Percentiles rank a stretch among this genome's conserved stretches.
Evolutionary conservation across 768 basidiomycete genomes (phyloP).

Genomic region (Polyporus arcularius): DNA sequence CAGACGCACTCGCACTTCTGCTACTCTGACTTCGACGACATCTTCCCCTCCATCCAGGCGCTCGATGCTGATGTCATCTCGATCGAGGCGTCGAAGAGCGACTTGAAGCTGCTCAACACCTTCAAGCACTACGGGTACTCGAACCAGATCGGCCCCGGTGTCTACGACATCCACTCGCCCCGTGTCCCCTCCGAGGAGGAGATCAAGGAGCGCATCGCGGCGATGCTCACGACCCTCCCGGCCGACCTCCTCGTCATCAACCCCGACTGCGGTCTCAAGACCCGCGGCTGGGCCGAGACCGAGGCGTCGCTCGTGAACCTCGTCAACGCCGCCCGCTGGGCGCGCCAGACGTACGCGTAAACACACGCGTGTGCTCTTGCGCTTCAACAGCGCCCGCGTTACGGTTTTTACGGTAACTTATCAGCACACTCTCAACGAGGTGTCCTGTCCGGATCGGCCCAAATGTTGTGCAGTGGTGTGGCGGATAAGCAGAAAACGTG

Average conservation of each 20-base stretch:
- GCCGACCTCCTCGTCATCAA: slow-evolving; percentile 86
- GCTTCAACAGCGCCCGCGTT: slow-evolving; percentile 92
- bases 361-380: slow-evolving; percentile 41
- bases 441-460: slow-evolving; percentile 32
- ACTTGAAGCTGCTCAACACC: slow-evolving; percentile 95
- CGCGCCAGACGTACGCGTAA: slow-evolving; percentile 81
- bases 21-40: slow-evolving; percentile 98
- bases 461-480: slow-evolving; percentile 19
- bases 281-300: slow-evolving; percentile 98
- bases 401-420: slow-evolving; percentile 54
- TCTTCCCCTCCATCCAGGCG: slow-evolving; percentile 95
- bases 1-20: slow-evolving; percentile 99
- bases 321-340: slow-evolving; percentile 92
- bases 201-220: slow-evolving; percentile 88
- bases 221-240: slow-evolving; percentile 82
- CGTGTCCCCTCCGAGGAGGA: slow-evolving; percentile 94
- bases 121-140: slow-evolving; percentile 96
- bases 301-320: slow-evolving; percentile 86
- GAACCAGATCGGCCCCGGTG: slow-evolving; percentile 97
- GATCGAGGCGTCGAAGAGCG: slow-evolving; percentile 97
- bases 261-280: slow-evolving; percentile 99
- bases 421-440: slow-evolving; percentile 32
- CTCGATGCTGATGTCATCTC: slow-evolving; percentile 99
- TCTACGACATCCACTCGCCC: slow-evolving; percentile 99
- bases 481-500: slow-evolving; percentile 22